Evolutionary conservation across 2,329 filamentous ascomycete genomes (phyloP), one percentile per base, ranked within the genome.

Genomic region (Erysiphe neolycopersici): DNA sequence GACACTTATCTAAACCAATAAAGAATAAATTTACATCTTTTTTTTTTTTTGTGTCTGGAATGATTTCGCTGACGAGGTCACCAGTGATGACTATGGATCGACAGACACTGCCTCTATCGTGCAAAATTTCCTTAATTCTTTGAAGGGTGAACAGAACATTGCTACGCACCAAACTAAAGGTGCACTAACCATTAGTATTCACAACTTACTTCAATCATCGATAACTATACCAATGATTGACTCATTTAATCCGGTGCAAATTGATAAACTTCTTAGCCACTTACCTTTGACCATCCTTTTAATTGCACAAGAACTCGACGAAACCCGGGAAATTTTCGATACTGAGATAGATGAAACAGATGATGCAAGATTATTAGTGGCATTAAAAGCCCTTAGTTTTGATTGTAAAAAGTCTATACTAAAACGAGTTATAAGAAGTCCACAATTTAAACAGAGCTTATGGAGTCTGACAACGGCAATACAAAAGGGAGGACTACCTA

Each of bases 361-460:
- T 38, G 63, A 73, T 0, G 76, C 74, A 44, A 71, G 73, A 1
- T 68, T 76, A n/a, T 67, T 77, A 52, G 76, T 76, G 35, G 82
- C 80, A 26, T 74, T 82, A 49, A 69, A 77, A 47, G 76, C 79
- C 6, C 67, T 94, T 53, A 77, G 71, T 44, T 58, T 76, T 8
- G 67, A 68, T 2, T 76, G 89, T 57, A 95, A 95, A 65, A 82
- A 79, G 54, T 66, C 69, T 18, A 69, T 95, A 12, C 61, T 98
- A 38, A 76, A 75, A 58, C 78, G 76, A 55, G 84, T 95, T 8
- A 62, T 95, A 13, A 73, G 81, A 49, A 91, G 81, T 50, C 87
- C 89, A 16, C 89, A 98, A 56, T 84, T 98, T 55, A 72, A 74
- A 47, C 89, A 95, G 59, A 87, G 82, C 51, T 62, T 94, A 35